Evolutionary conservation across 139 green algal genomes (phyloP).

Genomic region (Ulvella scutata): DNA sequence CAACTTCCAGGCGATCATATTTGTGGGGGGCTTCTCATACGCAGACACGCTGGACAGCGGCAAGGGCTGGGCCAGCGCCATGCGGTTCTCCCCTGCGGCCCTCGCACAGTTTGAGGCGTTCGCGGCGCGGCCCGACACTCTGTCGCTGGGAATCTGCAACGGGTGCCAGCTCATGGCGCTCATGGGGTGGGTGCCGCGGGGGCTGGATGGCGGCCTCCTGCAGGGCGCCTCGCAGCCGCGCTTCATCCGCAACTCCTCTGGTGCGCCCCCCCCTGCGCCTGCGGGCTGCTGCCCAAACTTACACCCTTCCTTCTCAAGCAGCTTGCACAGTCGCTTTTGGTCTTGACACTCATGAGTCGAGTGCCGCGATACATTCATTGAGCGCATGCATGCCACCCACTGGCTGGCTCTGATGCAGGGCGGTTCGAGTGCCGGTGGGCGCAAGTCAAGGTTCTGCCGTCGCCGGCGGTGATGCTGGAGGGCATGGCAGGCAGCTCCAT

Average conservation of each 20-base stretch:
- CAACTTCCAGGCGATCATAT: constrained; percentile 69
- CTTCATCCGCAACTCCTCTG: constrained; percentile 91
- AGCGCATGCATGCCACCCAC: not conserved
- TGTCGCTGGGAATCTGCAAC: constrained; percentile 95
- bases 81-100: constrained; percentile 79
- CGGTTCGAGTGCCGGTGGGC: constrained; percentile 76
- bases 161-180: constrained; percentile 99
- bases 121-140: constrained; percentile 65
- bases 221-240: constrained; percentile 71
- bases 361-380: not conserved
- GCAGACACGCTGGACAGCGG: constrained; percentile 91
- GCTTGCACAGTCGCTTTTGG: too few relatives aligned
- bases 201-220: constrained; percentile 23
- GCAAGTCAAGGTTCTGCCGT: constrained; percentile 5
- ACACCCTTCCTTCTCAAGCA: too few relatives aligned
- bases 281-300: too few relatives aligned
- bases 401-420: not conserved
- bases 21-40: constrained; percentile 85
- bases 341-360: too few relatives aligned
- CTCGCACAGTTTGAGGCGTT: constrained; percentile 74
- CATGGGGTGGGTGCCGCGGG: constrained; percentile 85
- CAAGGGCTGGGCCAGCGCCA: constrained; percentile 94
- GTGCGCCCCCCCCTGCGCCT: constrained; percentile 12
- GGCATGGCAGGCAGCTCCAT: constrained; percentile 71
- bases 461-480: constrained; percentile 60